phyloP scores from a whole-genome alignment of 352 stramenopile genomes.

The Globisporangium alternatum region DNA sequence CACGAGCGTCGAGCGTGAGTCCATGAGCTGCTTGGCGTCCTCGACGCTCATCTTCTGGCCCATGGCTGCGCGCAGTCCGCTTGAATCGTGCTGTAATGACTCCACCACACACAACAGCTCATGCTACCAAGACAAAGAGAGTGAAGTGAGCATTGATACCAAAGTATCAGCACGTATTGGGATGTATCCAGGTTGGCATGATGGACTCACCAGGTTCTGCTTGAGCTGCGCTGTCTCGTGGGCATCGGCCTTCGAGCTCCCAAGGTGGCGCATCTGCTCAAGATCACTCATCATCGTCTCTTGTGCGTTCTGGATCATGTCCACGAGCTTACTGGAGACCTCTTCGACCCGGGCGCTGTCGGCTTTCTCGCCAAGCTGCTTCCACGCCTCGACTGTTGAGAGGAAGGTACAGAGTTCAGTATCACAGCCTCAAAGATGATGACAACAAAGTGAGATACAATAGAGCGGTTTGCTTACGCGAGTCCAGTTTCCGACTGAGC shows the following conservation, averaged over 20 bases:
- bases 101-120: constrained; percentile 43
- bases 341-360: constrained; percentile 30
- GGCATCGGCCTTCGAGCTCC: constrained; percentile 20
- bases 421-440: background rate
- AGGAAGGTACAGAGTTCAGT: background rate
- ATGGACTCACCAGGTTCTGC: constrained; percentile 34
- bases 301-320: constrained; percentile 28
- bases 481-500: constrained; percentile 41
- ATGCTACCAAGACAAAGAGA: constrained; percentile 19
- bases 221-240: constrained; percentile 37
- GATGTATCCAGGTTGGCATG: background rate
- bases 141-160: background rate
- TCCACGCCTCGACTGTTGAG: constrained; percentile 31
- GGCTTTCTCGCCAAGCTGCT: constrained; percentile 37
- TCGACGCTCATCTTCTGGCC: constrained; percentile 33
- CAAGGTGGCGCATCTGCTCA: constrained; percentile 18
- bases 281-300: constrained; percentile 25
- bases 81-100: constrained; percentile 40
- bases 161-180: background rate
- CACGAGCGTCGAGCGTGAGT: constrained; percentile 27
- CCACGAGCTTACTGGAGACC: constrained; percentile 22
- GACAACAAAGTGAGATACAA: no score
- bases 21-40: constrained; percentile 30
- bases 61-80: constrained; percentile 21
- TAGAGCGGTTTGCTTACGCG: constrained; percentile 31